phyloP scores from a whole-genome alignment of 1,284 basidiomycete species.

The Puccinia hordei region DNA sequence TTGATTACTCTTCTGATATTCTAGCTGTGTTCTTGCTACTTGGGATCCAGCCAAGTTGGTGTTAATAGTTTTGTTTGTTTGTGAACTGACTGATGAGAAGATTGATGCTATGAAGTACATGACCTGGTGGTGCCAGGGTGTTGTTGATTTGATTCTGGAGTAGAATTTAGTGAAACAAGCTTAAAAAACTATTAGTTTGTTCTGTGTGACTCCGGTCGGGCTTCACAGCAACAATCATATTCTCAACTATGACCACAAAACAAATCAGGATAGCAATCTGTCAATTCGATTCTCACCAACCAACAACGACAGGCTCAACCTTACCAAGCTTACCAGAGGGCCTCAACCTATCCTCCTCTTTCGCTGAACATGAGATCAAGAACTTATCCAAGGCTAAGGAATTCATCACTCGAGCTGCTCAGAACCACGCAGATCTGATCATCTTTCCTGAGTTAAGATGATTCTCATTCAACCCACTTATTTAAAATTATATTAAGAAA shows the following conservation, averaged over 20 bases:
- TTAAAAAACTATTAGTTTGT: too few relatives aligned
- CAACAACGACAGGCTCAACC: not conserved
- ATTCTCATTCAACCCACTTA: not conserved
- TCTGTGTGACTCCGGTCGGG: too few relatives aligned
- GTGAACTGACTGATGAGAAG: too few relatives aligned
- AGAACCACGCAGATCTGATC: constrained; percentile 16
- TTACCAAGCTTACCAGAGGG: not conserved
- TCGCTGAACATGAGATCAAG: constrained; percentile 29
- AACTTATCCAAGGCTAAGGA: constrained; percentile 26
- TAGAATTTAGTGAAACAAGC: too few relatives aligned
- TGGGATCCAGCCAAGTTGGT: too few relatives aligned
- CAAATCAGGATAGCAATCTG: constrained; percentile 36
- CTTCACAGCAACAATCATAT: too few relatives aligned
- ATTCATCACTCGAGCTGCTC: constrained; percentile 18
- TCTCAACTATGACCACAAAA: not conserved
- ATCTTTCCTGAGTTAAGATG: constrained; percentile 40
- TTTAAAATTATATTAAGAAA: not conserved
- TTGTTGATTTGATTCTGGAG: too few relatives aligned
- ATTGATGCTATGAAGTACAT: too few relatives aligned
- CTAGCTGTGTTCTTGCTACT: too few relatives aligned
- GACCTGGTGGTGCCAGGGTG: too few relatives aligned
- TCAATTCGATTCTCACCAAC: constrained; percentile 31
- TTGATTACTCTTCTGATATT: too few relatives aligned
- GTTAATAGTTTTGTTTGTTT: too few relatives aligned
- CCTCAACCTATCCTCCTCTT: not conserved